Evolutionary conservation across 306 rosid species (phyloP).

Genomic region (Lotus japonicus): DNA sequence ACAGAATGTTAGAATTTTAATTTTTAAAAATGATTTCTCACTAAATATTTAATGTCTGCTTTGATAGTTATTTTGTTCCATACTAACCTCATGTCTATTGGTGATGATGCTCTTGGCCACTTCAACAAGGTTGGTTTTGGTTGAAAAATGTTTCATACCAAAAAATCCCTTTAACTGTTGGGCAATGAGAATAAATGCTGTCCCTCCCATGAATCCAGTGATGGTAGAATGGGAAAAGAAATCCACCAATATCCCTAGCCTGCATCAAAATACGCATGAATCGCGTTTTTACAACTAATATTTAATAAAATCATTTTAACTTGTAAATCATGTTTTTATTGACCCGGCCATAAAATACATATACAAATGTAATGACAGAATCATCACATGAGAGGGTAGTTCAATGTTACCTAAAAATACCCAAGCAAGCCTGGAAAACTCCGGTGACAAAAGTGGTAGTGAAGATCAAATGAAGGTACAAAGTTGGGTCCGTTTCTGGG

Average conservation of each 20-base stretch:
- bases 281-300: too few species aligned
- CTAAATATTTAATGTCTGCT: neutral
- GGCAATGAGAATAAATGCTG: conserved; percentile 55
- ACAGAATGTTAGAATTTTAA: neutral
- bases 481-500: too few species aligned
- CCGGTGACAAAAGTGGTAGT: too few species aligned
- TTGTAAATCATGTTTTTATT: too few species aligned
- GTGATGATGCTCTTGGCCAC: conserved; percentile 34
- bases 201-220: conserved; percentile 86
- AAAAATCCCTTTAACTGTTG: conserved; percentile 72
- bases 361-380: too few species aligned
- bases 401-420: too few species aligned
- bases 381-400: too few species aligned
- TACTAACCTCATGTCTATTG: conserved; percentile 43
- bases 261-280: too few species aligned
- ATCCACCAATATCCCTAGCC: conserved; percentile 84
- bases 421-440: too few species aligned
- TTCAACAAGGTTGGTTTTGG: conserved; percentile 40
- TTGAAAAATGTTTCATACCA: conserved; percentile 55
- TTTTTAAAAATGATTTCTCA: neutral
- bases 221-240: conserved; percentile 90
- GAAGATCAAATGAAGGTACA: too few species aligned
- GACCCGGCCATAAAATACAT: too few species aligned
- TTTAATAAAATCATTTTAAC: too few species aligned
- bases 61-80: neutral